Evolutionary conservation across 2,329 filamentous ascomycete species (phyloP).

Genomic region (Parastagonospora nodorum): DNA sequence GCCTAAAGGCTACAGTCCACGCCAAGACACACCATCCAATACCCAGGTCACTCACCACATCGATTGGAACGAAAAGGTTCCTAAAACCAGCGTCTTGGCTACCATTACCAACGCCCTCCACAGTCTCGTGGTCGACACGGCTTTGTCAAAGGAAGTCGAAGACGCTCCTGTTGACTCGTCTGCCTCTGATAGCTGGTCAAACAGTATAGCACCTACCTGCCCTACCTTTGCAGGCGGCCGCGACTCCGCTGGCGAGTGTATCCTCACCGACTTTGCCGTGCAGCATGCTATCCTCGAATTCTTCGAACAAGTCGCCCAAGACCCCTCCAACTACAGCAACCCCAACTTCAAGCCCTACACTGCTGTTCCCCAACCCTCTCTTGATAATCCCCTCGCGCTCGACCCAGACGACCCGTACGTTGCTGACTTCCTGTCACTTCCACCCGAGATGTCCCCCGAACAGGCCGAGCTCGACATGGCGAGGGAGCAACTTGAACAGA

Average conservation of each 20-base stretch:
- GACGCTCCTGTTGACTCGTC: neutral
- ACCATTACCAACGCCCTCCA: constrained; percentile 11
- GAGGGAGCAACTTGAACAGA: constrained; percentile 9
- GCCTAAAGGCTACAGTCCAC: constrained; percentile 21
- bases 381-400: constrained; percentile 18
- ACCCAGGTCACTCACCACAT: constrained; percentile 7
- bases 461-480: constrained; percentile 23
- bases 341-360: constrained; percentile 22
- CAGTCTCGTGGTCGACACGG: constrained; percentile 7
- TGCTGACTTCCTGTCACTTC: constrained; percentile 1
- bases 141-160: neutral
- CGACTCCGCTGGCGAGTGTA: constrained; percentile 61
- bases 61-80: constrained; percentile 18
- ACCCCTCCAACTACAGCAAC: constrained; percentile 45
- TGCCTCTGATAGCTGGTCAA: constrained; percentile 12
- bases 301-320: constrained; percentile 62
- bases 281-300: constrained; percentile 63
- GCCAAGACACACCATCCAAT: neutral
- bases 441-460: constrained; percentile 20
- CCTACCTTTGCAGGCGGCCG: constrained; percentile 70
- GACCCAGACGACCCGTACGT: constrained; percentile 8
- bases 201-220: constrained; percentile 38
- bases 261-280: constrained; percentile 59
- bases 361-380: constrained; percentile 17
- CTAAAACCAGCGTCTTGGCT: neutral